Evolutionary conservation across 208 protist genomes (phyloP).

Genomic region (Trypanosoma rangeli): DNA sequence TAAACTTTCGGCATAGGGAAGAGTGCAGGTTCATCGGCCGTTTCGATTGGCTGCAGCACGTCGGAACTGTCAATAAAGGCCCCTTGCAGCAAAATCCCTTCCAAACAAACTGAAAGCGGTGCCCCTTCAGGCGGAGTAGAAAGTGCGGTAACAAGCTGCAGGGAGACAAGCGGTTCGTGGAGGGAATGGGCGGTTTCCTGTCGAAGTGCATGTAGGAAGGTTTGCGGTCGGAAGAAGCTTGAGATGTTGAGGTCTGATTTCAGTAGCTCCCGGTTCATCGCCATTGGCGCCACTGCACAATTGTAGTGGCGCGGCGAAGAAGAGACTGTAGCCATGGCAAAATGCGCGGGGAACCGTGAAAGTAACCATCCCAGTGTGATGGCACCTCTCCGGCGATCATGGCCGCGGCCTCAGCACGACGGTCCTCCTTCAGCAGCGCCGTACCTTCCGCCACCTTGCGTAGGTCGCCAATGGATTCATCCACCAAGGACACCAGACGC

Average conservation of each 20-base stretch:
- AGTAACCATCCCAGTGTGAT: constrained; percentile 83
- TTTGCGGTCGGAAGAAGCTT: constrained; percentile 90
- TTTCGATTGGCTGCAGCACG: constrained; percentile 64
- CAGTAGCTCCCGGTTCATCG: constrained; percentile 66
- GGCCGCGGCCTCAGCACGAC: constrained; percentile 65
- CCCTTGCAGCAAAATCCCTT: constrained; percentile 86
- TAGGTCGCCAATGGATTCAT: constrained; percentile 78
- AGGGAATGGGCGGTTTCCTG: constrained; percentile 92
- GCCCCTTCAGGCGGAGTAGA: constrained; percentile 52
- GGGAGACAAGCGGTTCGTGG: constrained; percentile 76
- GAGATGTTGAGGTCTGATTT: constrained; percentile 71
- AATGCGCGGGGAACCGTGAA: constrained; percentile 80
- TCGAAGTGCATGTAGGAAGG: constrained; percentile 95
- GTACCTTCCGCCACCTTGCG: constrained; percentile 88
- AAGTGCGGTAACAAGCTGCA: constrained; percentile 60
- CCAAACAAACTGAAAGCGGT: constrained; percentile 49
- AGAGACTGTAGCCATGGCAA: constrained; percentile 89
- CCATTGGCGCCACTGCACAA: constrained; percentile 70
- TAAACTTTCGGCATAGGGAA: constrained; percentile 75
- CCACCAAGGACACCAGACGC: constrained; percentile 71
- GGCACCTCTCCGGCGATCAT: constrained; percentile 91
- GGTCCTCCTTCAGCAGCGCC: constrained; percentile 80
- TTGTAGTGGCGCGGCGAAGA: constrained; percentile 67
- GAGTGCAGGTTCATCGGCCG: constrained; percentile 82
- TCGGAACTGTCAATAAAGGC: constrained; percentile 74